Percentiles rank a stretch among this genome's conserved stretches.
phyloP scores from a whole-genome alignment of 2,329 filamentous ascomycete genomes.

The Phialophora tarda region DNA sequence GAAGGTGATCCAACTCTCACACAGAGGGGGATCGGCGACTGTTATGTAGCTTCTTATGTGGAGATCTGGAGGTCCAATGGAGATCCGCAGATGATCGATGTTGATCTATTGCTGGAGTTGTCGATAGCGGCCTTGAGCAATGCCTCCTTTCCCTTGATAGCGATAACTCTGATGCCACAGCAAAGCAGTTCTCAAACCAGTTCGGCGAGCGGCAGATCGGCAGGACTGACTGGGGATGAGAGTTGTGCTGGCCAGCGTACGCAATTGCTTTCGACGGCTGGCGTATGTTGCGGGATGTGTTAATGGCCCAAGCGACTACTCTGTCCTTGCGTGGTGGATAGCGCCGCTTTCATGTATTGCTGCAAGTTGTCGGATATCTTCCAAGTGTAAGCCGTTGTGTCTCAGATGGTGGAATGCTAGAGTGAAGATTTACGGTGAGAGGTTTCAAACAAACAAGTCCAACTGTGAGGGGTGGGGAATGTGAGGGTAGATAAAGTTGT shows the following conservation, averaged over 20 bases:
- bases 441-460: slow-evolving; percentile 24
- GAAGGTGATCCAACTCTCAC: slow-evolving; percentile 28
- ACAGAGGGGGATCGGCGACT: slow-evolving; percentile 35
- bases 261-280: slow-evolving; percentile 20
- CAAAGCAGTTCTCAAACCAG: slow-evolving; percentile 30
- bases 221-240: slow-evolving; percentile 28
- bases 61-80: slow-evolving; percentile 33
- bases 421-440: slow-evolving; percentile 21
- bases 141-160: slow-evolving; percentile 37
- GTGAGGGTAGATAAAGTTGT: slow-evolving; percentile 35
- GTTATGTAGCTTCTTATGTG: slow-evolving; percentile 37
- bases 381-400: slow-evolving; percentile 12
- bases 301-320: background rate
- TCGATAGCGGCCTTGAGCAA: slow-evolving; percentile 33
- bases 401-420: slow-evolving; percentile 26
- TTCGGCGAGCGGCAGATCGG: slow-evolving; percentile 39
- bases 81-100: slow-evolving; percentile 31
- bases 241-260: slow-evolving; percentile 19
- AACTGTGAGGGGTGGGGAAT: slow-evolving; percentile 30
- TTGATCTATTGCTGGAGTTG: slow-evolving; percentile 35
- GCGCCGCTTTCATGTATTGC: background rate
- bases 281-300: slow-evolving; percentile 7
- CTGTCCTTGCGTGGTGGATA: background rate
- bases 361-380: background rate
- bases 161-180: slow-evolving; percentile 27